Percentiles rank a stretch among this genome's conserved stretches.
Evolutionary conservation across 352 stramenopile genomes (phyloP).

Genomic region (Phytophthora macrochlamydospora): DNA sequence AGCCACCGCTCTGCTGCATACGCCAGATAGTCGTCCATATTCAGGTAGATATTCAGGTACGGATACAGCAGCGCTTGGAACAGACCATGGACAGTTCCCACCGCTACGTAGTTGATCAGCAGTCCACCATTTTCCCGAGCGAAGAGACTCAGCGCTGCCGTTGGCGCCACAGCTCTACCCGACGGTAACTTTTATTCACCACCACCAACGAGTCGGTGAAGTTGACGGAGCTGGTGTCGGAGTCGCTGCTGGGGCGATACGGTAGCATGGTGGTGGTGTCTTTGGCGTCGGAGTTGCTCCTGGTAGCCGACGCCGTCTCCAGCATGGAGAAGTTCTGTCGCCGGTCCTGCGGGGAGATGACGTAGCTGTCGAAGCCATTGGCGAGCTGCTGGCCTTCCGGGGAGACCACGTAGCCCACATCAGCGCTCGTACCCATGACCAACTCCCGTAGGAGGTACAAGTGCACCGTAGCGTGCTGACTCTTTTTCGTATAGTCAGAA

Average conservation of each 20-base stretch:
- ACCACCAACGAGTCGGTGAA: slow-evolving; percentile 37
- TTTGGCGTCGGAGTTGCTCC: slow-evolving; percentile 24
- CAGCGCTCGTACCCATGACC: slow-evolving; percentile 13
- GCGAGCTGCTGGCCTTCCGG: slow-evolving; percentile 18
- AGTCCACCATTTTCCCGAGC: slow-evolving; percentile 47
- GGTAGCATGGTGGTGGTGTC: slow-evolving; percentile 34
- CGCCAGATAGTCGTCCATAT: slow-evolving; percentile 72
- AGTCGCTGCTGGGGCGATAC: slow-evolving; percentile 32
- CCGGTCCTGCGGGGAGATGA: slow-evolving; percentile 28
- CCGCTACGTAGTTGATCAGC: slow-evolving; percentile 56
- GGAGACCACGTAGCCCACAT: slow-evolving; percentile 27
- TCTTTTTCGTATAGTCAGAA: slow-evolving; percentile 21
- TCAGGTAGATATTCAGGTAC: slow-evolving; percentile 77
- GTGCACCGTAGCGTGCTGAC: slow-evolving; percentile 6
- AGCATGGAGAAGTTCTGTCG: slow-evolving; percentile 43
- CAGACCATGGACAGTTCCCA: slow-evolving; percentile 60
- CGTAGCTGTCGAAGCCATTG: slow-evolving; percentile 18
- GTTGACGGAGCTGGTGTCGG: slow-evolving; percentile 32
- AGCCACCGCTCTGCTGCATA: slow-evolving; percentile 58
- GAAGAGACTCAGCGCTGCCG: slow-evolving; percentile 38
- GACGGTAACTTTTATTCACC: slow-evolving; percentile 30
- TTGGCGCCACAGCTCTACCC: slow-evolving; percentile 17
- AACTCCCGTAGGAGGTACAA: background rate
- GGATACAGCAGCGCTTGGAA: slow-evolving; percentile 64
- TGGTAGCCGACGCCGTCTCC: slow-evolving; percentile 35